These are phyloP conservation scores for Anethum foeniculum DNA, from an alignment of 140 eudicot species.

Conservation along the genomic window DNA sequence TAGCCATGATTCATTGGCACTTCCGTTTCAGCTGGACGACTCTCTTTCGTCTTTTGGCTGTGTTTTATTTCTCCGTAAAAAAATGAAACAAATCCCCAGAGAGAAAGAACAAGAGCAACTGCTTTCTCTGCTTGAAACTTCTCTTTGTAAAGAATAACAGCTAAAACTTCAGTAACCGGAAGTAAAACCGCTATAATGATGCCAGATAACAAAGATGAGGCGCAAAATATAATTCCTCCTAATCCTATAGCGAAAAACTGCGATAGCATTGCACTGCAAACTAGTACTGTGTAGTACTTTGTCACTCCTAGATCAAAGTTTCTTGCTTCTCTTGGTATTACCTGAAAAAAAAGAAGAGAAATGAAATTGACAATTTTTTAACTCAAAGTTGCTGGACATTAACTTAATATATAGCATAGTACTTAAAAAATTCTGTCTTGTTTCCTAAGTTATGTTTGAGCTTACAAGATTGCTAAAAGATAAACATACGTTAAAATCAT, in stretches of 20 bases:
- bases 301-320: conserved; percentile 32
- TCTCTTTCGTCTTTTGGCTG: conserved; percentile 6
- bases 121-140: conserved; percentile 46
- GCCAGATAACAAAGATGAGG: conserved; percentile 42
- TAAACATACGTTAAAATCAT: neutral
- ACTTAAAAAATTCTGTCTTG: neutral
- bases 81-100: conserved; percentile 58
- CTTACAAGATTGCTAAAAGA: neutral
- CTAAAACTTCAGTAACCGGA: conserved; percentile 38
- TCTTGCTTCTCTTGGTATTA: conserved; percentile 31
- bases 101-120: conserved; percentile 36
- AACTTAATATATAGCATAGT: neutral
- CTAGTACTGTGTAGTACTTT: conserved; percentile 25
- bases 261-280: conserved; percentile 27
- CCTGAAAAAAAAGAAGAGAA: conserved; percentile 12
- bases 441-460: neutral
- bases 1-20: neutral
- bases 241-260: conserved; percentile 46
- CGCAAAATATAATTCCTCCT: conserved; percentile 41
- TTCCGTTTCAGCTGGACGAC: conserved; percentile 12
- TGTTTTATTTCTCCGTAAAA: conserved; percentile 41
- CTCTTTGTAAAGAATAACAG: conserved; percentile 30
- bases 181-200: conserved; percentile 32
- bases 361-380: neutral
- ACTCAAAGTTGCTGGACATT: neutral